Evolutionary conservation across 2,329 filamentous ascomycete genomes (phyloP).

Genomic region (Aphanocladium album): DNA sequence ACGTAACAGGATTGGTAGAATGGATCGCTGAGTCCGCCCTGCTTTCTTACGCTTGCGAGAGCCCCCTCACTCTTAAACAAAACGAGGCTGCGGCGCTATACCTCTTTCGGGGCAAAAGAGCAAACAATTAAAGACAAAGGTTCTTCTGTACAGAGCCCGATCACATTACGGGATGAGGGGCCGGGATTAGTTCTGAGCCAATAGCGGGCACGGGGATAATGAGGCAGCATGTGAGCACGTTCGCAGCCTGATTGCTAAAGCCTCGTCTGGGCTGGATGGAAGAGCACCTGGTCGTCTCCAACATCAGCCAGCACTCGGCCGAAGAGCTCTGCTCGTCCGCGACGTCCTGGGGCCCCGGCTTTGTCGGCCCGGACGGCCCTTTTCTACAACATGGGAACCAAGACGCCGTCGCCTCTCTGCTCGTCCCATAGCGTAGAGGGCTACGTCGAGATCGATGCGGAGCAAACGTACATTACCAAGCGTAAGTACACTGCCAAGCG

Average conservation of each 20-base stretch:
- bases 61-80: too few species aligned
- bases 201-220: too few species aligned
- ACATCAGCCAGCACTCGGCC: conserved; percentile 8
- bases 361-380: conserved; percentile 9
- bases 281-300: conserved; percentile 7
- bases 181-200: too few species aligned
- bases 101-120: too few species aligned
- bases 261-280: conserved; percentile 10
- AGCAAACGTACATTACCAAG: neutral
- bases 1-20: neutral
- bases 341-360: conserved; percentile 12
- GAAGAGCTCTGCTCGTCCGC: conserved; percentile 10
- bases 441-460: conserved; percentile 6
- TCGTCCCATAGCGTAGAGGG: conserved; percentile 4
- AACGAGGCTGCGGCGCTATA: too few species aligned
- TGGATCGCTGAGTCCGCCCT: neutral
- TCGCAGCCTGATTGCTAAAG: too few species aligned
- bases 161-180: too few species aligned
- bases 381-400: conserved; percentile 13
- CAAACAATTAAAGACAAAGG: too few species aligned
- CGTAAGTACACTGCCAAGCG: neutral
- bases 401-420: conserved; percentile 11
- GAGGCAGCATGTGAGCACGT: too few species aligned
- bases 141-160: too few species aligned
- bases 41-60: too few species aligned